A percentile compares a stretch with the other conserved stretches of the same genome.
Conservation (phyloP, 345 rosid species). For the Eucalyptus polybractea region DNA sequence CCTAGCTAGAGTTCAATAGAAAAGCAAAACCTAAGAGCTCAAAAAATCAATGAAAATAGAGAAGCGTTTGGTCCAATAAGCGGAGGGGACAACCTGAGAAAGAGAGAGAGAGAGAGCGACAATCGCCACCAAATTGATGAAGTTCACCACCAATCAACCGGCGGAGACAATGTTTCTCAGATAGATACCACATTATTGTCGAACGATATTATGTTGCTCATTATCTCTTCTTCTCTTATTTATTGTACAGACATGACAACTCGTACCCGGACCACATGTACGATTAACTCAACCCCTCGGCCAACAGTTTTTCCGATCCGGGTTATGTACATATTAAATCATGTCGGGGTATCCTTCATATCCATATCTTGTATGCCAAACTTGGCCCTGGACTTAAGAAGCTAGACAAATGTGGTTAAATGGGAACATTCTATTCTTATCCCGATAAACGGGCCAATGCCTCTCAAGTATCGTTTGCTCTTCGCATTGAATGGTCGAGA, state of each 20-base stretch:
- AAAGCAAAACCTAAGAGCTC: background rate
- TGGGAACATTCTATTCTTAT: background rate
- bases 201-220: background rate
- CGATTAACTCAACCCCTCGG: background rate
- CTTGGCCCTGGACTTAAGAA: background rate
- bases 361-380: background rate
- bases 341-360: background rate
- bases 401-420: background rate
- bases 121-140: background rate
- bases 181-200: background rate
- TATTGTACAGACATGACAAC: background rate
- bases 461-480: background rate
- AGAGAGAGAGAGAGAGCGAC: background rate
- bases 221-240: background rate
- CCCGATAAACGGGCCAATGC: background rate
- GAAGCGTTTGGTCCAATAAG: background rate
- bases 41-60: background rate
- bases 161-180: background rate
- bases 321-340: background rate
- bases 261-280: background rate
- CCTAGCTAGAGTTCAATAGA: accelerated
- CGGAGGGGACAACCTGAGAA: background rate
- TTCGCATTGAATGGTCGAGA: background rate
- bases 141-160: background rate
- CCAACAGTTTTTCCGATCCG: background rate